Conservation (phyloP, 2,329 filamentous ascomycete species). For the Talaromyces amestolkiae region DNA sequence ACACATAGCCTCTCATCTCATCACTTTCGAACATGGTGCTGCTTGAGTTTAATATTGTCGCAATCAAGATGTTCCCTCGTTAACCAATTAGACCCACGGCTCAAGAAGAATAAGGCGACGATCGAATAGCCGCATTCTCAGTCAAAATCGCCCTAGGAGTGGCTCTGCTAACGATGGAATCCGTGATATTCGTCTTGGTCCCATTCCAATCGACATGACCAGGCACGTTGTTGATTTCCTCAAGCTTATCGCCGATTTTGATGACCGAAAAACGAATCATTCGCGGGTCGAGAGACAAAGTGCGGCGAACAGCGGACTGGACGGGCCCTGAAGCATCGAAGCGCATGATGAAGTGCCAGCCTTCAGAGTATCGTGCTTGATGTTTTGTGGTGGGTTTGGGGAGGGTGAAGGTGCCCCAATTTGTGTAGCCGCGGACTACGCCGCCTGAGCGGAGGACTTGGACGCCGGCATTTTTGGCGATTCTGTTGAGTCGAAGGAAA, state of each 20-base stretch:
- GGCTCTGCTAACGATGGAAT: slow-evolving; percentile 8
- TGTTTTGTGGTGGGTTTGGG: slow-evolving; percentile 76
- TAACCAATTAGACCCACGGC: neutral
- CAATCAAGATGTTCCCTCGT: neutral
- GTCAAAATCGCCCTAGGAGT: neutral
- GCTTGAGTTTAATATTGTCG: neutral
- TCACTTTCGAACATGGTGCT: neutral
- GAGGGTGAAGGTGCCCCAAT: slow-evolving; percentile 91
- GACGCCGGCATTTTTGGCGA: slow-evolving; percentile 79
- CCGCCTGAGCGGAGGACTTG: slow-evolving; percentile 79
- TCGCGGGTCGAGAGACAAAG: slow-evolving; percentile 79
- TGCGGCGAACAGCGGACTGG: slow-evolving; percentile 72
- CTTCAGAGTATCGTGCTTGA: slow-evolving; percentile 77
- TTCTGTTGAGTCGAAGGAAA: slow-evolving; percentile 53
- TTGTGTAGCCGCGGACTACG: slow-evolving; percentile 86
- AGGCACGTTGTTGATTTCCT: slow-evolving; percentile 58
- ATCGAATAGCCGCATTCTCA: neutral
- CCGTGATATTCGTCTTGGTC: slow-evolving; percentile 8
- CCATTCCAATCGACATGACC: slow-evolving; percentile 55
- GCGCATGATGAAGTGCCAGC: slow-evolving; percentile 97
- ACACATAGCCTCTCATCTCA: neutral
- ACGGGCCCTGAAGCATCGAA: slow-evolving; percentile 77
- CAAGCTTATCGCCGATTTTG: slow-evolving; percentile 70
- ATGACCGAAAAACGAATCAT: slow-evolving; percentile 86
- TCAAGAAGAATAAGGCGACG: neutral